Evolutionary conservation across 1,284 basidiomycete genomes (phyloP), one percentile per base, ranked within the genome.

Genomic region (Ganoderma meredithae): DNA sequence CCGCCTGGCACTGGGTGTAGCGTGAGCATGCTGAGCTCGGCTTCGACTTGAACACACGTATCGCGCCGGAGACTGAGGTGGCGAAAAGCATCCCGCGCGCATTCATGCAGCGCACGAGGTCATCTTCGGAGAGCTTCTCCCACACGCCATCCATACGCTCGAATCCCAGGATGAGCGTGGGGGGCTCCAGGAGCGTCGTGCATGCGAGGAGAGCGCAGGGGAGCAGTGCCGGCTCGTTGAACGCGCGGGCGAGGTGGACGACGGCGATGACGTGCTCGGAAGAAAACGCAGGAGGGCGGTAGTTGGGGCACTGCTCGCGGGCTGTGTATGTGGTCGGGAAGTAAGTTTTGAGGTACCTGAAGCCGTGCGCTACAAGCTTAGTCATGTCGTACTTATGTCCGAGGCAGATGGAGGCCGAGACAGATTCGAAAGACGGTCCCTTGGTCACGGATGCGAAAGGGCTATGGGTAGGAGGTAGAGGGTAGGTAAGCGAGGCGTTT

Each of bases 361-460:
- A 6, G 1, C 27, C 19, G 22, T 64, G 36, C 1, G 33, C 53
- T 13, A 44, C n/a, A 19, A 69, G 36, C 12, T 17, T 17, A 17
- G 15, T 12, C 55, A 69, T 69, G 43, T 68, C 52, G 44, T 68
- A 68, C 53, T 68, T 68, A 52, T 64, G 63, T 1, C 67, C 67
- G 4, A 68, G 55, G 8, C 63, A 44, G 7, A 68, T 62, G 63
- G n/a, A 31, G 19, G 67, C 63, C 0, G 67, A 65, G 27, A 47
- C 47, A 1, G 6, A 17, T 13, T 47, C 10, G 15, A 41, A 40
- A 5, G 62, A 25, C 8, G 47, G 47, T 9, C 25, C 22, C 10
- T 25, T 36, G 9, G 9, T 9, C 36, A 9, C 9, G 9, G 47
- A n/a, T 2, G n/a, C 25, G 47, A 22, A 49, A n/a, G 47, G 47